Evolutionary conservation across 306 rosid genomes (phyloP).

Genomic region (Erythrophleum fordii): DNA sequence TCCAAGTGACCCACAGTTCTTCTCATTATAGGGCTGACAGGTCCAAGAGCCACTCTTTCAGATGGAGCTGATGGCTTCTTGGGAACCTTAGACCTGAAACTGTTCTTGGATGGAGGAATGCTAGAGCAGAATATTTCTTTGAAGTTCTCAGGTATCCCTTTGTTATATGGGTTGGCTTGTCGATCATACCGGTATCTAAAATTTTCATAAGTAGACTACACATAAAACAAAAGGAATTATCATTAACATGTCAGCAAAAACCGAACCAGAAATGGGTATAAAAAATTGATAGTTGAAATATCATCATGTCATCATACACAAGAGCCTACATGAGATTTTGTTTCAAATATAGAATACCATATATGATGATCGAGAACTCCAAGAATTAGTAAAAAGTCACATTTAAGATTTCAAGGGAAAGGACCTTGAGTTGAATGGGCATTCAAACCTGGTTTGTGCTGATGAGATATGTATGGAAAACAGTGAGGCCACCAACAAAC

Average conservation of each 20-base stretch:
- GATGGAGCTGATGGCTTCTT: conserved; percentile 44
- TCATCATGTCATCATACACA: conserved; percentile 6
- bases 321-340: not conserved
- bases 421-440: conserved; percentile 12
- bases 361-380: not conserved
- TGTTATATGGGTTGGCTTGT: conserved; percentile 59
- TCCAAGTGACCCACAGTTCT: conserved; percentile 44
- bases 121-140: conserved; percentile 60
- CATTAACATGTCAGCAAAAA: not conserved
- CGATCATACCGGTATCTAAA: conserved; percentile 63
- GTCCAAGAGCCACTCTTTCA: conserved; percentile 32
- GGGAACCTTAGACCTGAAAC: conserved; percentile 63
- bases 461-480: conserved; percentile 76
- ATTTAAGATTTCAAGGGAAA: not conserved
- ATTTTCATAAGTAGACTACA: conserved; percentile 76
- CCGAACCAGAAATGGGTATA: conserved; percentile 9
- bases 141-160: conserved; percentile 59
- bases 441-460: conserved; percentile 68
- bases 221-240: conserved; percentile 30
- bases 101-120: conserved; percentile 67
- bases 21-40: conserved; percentile 48
- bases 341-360: not conserved
- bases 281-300: not conserved
- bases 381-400: not conserved
- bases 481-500: conserved; percentile 77